Evolutionary conservation across 139 green algal species (phyloP).

Genomic region (Astrephomene gubernaculifera): DNA sequence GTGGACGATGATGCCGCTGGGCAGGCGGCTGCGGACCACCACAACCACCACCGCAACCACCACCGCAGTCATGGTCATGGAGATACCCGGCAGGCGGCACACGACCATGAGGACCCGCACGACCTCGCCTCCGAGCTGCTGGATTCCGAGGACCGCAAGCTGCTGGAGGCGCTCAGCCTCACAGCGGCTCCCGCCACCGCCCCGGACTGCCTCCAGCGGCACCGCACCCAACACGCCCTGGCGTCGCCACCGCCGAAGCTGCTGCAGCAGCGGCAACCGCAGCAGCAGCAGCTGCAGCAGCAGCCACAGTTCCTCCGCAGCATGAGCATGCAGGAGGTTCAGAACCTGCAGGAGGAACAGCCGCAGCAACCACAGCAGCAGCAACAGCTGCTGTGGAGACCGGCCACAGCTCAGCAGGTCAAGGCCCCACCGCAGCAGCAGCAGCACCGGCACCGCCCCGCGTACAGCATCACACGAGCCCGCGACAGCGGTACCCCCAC

Average conservation of each 20-base stretch:
- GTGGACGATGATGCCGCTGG: too few relatives aligned
- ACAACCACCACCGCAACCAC: too few relatives aligned
- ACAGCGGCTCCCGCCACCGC: neutral
- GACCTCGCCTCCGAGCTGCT: neutral
- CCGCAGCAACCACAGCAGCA: neutral
- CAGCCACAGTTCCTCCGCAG: neutral
- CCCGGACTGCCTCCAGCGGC: too few relatives aligned
- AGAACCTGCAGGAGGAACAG: neutral
- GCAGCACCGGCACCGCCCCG: neutral
- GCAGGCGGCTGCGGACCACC: too few relatives aligned
- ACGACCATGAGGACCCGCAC: too few relatives aligned
- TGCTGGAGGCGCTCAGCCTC: neutral
- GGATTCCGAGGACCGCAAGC: neutral
- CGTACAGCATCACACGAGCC: neutral
- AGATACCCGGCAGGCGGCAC: too few relatives aligned
- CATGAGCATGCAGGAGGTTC: constrained; percentile 14
- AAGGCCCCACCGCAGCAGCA: neutral
- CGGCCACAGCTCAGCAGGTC: too few relatives aligned
- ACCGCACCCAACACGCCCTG: neutral
- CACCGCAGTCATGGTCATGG: too few relatives aligned
- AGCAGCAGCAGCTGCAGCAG: neutral
- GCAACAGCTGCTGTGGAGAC: too few relatives aligned
- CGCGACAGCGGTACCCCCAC: neutral
- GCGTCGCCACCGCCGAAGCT: too few relatives aligned
- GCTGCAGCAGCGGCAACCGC: neutral